A percentile compares a stretch with the other conserved stretches of the same genome.
phyloP scores from a whole-genome alignment of 306 rosid species.

The Inga oerstediana region DNA sequence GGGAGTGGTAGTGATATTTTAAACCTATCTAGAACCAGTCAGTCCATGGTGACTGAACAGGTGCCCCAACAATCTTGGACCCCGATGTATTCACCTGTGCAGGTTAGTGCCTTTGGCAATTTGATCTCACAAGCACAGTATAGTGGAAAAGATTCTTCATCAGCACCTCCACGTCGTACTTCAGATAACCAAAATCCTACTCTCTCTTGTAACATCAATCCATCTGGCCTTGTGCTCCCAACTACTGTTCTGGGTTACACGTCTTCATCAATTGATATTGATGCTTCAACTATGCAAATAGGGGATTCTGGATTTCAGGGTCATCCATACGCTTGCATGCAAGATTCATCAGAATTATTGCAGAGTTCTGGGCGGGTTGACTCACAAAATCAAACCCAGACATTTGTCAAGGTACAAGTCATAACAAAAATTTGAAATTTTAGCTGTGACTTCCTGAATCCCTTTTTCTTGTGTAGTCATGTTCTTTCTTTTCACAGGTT shows the following conservation, averaged over 20 bases:
- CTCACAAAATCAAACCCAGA: conserved; percentile 59
- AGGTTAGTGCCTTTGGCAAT: conserved; percentile 56
- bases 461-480: conserved; percentile 13
- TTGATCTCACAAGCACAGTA: conserved; percentile 60
- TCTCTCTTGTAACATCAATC: conserved; percentile 75
- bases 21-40: conserved; percentile 63
- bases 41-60: conserved; percentile 59
- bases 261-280: conserved; percentile 55
- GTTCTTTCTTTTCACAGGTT: conserved; percentile 58
- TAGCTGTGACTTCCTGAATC: conserved; percentile 22
- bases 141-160: conserved; percentile 57
- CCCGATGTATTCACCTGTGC: conserved; percentile 55
- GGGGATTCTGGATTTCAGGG: conserved; percentile 73
- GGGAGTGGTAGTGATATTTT: conserved; percentile 57
- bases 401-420: conserved; percentile 72
- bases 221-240: conserved; percentile 88
- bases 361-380: conserved; percentile 67
- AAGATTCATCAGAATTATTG: conserved; percentile 73
- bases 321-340: conserved; percentile 62
- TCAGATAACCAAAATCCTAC: conserved; percentile 66
- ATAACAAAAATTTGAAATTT: not conserved
- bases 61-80: conserved; percentile 69
- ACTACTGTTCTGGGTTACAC: conserved; percentile 58
- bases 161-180: conserved; percentile 52
- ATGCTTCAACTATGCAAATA: conserved; percentile 61